These are phyloP conservation scores for Aristolochia californica DNA, from an alignment of 164 flowering plant genomes.

Conservation along the genomic window DNA sequence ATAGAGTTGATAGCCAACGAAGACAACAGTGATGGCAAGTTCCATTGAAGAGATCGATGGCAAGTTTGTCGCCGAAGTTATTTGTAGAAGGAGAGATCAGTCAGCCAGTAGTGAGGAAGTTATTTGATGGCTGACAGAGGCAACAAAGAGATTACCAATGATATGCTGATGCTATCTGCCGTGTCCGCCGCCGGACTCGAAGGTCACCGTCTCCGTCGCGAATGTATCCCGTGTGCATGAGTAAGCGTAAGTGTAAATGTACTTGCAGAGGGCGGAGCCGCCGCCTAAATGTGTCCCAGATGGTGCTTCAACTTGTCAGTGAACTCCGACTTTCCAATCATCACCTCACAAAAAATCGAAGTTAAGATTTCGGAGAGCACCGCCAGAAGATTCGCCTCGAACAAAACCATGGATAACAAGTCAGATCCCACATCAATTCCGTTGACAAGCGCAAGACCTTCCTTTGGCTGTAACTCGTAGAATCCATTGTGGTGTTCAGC, in stretches of 20 bases:
- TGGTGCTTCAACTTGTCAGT: constrained; percentile 57
- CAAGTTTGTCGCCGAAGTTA: no score
- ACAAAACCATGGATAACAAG: constrained; percentile 39
- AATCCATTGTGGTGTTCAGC: constrained; percentile 38
- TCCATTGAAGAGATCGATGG: no score
- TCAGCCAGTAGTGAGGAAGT: no score
- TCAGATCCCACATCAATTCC: constrained; percentile 66
- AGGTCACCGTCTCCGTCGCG: constrained; percentile 28
- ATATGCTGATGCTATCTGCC: no score
- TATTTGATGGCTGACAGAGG: no score
- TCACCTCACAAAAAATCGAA: constrained; percentile 48
- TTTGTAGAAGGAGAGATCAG: no score
- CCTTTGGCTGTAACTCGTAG: constrained; percentile 54
- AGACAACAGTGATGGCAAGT: no score
- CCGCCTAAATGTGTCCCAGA: constrained; percentile 64
- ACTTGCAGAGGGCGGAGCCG: constrained; percentile 25
- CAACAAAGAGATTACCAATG: no score
- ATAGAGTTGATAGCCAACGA: no score
- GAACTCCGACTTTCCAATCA: constrained; percentile 60
- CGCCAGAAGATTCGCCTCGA: constrained; percentile 42
- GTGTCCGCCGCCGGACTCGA: constrained; percentile 13
- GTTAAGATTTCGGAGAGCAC: constrained; percentile 40
- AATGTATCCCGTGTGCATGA: constrained; percentile 28
- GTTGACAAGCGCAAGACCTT: constrained; percentile 55
- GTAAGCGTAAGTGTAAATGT: constrained; percentile 26